Conservation (phyloP, 1,139 yeast species). For the Pichia sp. region DNA sequence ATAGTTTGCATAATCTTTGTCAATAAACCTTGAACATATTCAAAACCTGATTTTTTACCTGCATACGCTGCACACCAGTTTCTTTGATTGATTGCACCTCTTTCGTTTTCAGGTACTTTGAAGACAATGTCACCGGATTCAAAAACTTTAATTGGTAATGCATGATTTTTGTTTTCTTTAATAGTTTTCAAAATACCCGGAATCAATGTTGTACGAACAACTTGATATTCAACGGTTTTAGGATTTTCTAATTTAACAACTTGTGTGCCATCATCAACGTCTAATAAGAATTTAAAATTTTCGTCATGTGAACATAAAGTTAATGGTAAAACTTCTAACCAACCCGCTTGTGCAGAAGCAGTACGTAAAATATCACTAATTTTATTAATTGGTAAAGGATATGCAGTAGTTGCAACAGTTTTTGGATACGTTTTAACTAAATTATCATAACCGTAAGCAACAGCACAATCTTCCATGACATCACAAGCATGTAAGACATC, state of each 20-base stretch:
- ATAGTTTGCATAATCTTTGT: constrained; percentile 96
- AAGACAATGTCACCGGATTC: constrained; percentile 94
- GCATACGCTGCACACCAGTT: constrained; percentile 93
- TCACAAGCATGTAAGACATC: constrained; percentile 97
- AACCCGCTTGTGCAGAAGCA: constrained; percentile 92
- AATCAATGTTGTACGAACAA: constrained; percentile 86
- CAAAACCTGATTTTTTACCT: constrained; percentile 94
- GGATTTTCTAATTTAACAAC: constrained; percentile 95
- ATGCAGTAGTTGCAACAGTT: constrained; percentile 74
- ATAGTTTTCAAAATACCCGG: constrained; percentile 96
- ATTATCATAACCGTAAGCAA: constrained; percentile 92
- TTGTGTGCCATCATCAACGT: constrained; percentile 66
- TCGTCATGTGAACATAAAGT: constrained; percentile 96
- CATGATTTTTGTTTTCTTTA: constrained; percentile 92
- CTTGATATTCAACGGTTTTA: constrained; percentile 94
- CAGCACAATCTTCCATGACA: constrained; percentile 97
- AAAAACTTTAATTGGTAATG: constrained; percentile 89
- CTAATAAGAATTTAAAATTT: constrained; percentile 80
- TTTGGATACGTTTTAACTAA: constrained; percentile 76
- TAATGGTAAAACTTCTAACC: constrained; percentile 93
- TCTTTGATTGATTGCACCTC: constrained; percentile 88
- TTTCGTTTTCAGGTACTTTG: constrained; percentile 67
- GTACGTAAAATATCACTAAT: constrained; percentile 83
- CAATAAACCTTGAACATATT: constrained; percentile 85
- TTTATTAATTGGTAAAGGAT: constrained; percentile 86